These are phyloP conservation scores for Poterioochromonas sp. DNA, from an alignment of 352 stramenopile species.

Conservation along the genomic window DNA sequence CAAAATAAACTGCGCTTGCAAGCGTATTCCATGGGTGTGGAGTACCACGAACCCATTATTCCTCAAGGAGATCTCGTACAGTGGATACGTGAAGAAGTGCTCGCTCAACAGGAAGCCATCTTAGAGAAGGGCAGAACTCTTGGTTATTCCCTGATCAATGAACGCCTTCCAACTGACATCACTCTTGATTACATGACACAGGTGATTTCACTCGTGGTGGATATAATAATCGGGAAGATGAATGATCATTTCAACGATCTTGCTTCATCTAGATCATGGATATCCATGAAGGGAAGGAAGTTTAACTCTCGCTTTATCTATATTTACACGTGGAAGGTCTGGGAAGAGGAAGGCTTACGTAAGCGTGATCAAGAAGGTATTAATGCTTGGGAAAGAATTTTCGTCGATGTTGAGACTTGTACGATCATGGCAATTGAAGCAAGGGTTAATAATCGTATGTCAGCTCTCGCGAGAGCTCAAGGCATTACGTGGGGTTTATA, in stretches of 20 bases:
- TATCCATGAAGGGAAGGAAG: background rate
- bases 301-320: constrained; percentile 19
- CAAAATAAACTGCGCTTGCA: background rate
- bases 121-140: background rate
- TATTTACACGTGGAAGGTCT: constrained; percentile 21
- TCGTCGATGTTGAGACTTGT: background rate
- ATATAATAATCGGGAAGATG: constrained; percentile 11
- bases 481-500: background rate
- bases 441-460: constrained; percentile 21
- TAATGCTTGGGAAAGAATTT: constrained; percentile 20
- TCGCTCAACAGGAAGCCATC: background rate
- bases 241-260: constrained; percentile 29
- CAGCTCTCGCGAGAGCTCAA: constrained; percentile 7
- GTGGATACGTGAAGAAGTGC: constrained; percentile 28
- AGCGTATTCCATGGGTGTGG: background rate
- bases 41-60: background rate
- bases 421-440: constrained; percentile 8
- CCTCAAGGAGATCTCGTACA: background rate
- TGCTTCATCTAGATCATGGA: background rate
- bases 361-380: background rate
- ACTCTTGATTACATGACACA: background rate
- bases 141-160: constrained; percentile 16
- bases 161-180: background rate
- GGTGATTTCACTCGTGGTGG: background rate
- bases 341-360: constrained; percentile 4